Percentiles rank a stretch among this genome's conserved stretches.
These are phyloP conservation scores for Rutstroemia sydowiana DNA, from an alignment of 2,329 filamentous ascomycete genomes.

Conservation along the genomic window DNA sequence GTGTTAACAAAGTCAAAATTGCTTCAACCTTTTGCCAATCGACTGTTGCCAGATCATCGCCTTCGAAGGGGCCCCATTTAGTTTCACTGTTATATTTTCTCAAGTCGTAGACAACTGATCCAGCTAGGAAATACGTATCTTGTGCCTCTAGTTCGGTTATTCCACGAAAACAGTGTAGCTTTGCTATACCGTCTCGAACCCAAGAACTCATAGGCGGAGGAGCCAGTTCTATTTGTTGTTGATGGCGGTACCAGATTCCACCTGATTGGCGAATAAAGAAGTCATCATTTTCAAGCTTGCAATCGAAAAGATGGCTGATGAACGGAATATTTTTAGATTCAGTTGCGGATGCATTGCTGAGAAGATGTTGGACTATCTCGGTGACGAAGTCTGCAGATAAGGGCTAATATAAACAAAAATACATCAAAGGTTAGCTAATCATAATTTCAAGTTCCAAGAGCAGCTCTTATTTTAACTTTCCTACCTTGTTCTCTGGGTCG, in stretches of 20 bases:
- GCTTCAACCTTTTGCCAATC: conserved; percentile 80
- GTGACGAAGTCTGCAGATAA: background rate
- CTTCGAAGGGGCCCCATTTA: conserved; percentile 64
- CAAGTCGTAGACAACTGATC: conserved; percentile 66
- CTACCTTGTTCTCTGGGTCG: conserved; percentile 35
- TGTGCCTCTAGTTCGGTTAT: conserved; percentile 29
- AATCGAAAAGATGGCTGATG: conserved; percentile 39
- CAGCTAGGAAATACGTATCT: conserved; percentile 51
- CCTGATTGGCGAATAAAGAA: conserved; percentile 56
- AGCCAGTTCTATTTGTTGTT: conserved; percentile 18
- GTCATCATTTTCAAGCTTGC: conserved; percentile 42
- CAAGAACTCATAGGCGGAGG: conserved; percentile 15
- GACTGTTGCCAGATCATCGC: conserved; percentile 53
- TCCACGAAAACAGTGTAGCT: conserved; percentile 63
- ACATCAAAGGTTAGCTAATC: no score
- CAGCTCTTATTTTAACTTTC: background rate
- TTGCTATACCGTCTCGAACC: conserved; percentile 56
- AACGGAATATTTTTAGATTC: conserved; percentile 41
- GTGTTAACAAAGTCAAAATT: conserved; percentile 47
- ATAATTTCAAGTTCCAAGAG: background rate
- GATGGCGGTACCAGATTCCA: conserved; percentile 52
- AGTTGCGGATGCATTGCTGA: conserved; percentile 32
- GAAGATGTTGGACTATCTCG: background rate
- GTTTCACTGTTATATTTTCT: conserved; percentile 55
- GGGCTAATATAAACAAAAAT: conserved; percentile 1